phyloP scores from a whole-genome alignment of 805 yeast species.

The Wickerhamomyces bovis region DNA sequence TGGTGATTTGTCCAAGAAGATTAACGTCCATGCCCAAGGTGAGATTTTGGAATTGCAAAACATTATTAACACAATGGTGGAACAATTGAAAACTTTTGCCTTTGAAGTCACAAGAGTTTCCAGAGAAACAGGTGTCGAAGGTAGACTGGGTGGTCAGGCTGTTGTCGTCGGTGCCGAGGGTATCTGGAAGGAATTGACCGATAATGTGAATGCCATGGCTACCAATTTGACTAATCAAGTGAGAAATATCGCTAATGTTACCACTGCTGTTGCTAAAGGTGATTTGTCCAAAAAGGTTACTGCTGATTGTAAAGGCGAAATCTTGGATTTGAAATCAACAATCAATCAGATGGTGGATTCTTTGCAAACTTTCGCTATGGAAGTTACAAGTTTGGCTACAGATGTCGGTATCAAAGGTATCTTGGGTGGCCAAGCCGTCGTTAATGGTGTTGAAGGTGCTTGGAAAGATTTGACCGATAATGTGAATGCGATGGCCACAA shows the following conservation, averaged over 20 bases:
- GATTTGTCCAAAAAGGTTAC: constrained; percentile 80
- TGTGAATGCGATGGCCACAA: constrained; percentile 90
- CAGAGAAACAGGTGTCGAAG: constrained; percentile 85
- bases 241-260: constrained; percentile 82
- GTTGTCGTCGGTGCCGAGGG: constrained; percentile 79
- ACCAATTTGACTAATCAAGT: constrained; percentile 81
- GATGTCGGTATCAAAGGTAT: constrained; percentile 94
- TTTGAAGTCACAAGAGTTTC: constrained; percentile 87
- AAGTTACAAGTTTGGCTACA: constrained; percentile 83
- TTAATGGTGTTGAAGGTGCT: constrained; percentile 82
- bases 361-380: constrained; percentile 79
- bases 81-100: constrained; percentile 78
- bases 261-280: constrained; percentile 84
- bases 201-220: constrained; percentile 89
- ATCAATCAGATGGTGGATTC: constrained; percentile 93
- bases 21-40: constrained; percentile 86
- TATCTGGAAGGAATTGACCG: constrained; percentile 84
- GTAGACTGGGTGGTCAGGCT: constrained; percentile 84
- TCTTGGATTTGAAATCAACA: constrained; percentile 76
- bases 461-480: constrained; percentile 91
- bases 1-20: constrained; percentile 78
- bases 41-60: constrained; percentile 78
- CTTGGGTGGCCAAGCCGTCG: constrained; percentile 88
- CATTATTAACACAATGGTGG: constrained; percentile 87
- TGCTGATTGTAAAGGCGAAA: constrained; percentile 89